phyloP scores from a whole-genome alignment of 805 yeast genomes.

The Saccharomyces eubayanus region DNA sequence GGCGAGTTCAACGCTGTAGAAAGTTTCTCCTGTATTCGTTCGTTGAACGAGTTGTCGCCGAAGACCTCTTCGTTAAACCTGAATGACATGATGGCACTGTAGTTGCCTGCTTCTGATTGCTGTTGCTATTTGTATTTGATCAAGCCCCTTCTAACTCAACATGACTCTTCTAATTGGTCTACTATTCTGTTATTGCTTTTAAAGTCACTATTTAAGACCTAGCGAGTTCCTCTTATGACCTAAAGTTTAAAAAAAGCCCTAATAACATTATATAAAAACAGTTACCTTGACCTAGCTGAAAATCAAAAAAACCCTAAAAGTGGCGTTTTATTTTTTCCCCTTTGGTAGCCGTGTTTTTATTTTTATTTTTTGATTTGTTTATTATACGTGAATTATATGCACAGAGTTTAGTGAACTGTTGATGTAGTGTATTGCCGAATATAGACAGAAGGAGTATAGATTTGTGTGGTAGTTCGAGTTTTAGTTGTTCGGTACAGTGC shows the following conservation, averaged over 20 bases:
- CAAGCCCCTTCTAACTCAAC: background rate
- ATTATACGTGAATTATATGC: background rate
- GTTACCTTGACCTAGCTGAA: too few species aligned
- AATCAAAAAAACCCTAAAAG: background rate
- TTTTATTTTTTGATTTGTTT: background rate
- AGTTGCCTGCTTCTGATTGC: background rate
- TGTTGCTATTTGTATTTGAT: background rate
- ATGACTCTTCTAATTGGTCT: background rate
- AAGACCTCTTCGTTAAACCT: conserved; percentile 24
- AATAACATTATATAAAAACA: too few species aligned
- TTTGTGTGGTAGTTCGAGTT: background rate
- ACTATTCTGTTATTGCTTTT: background rate
- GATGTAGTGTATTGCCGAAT: background rate
- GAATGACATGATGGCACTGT: conserved; percentile 22
- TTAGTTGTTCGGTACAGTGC: background rate
- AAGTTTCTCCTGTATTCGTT: conserved; percentile 22
- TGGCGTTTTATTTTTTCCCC: background rate
- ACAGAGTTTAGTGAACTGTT: background rate
- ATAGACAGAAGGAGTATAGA: background rate
- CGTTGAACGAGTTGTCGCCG: conserved; percentile 26
- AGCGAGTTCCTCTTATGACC: too few species aligned
- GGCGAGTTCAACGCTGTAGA: conserved; percentile 22
- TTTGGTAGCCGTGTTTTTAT: background rate
- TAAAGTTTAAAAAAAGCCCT: background rate
- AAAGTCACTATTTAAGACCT: background rate